Evolutionary conservation across 192 early-diverging fungal species (phyloP), one percentile per base, ranked within the genome.

Genomic region (Coemansia sp.): DNA sequence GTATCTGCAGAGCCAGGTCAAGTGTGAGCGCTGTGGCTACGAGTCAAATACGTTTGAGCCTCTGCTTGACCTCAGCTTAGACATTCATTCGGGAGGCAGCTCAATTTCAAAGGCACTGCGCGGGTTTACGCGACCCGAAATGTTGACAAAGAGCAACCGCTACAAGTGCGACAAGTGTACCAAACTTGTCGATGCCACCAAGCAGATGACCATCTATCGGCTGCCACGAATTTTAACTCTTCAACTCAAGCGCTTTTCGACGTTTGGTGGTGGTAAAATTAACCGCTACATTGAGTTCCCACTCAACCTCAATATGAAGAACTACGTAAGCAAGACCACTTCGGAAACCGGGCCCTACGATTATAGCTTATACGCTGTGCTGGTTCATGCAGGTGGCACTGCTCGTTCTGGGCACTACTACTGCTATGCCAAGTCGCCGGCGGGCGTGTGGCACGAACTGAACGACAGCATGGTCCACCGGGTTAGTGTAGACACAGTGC

Each of bases 361-460:
- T 24, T 94, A 96, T 51, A 57, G 67, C 23, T 73, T 96, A 11
- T 87, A 87, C 46, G 92, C 86, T 1, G 88, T 96, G 12, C 75
- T 93, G 37, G 89, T 94, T 4, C 94, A 96, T 57, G 47, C 83
- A 0, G 94, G 94, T 8, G 61, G 78, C 21, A 69, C 83, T 1
- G 85, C 83, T 53, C 80, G 87, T 51, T 91, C 89, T 7, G 94
- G 94, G 12, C 94, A 96, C 66, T 96, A 96, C 65, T 91, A 84
- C 55, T 85, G 86, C 37, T 96, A 81, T 71, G 86, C 93, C 42
- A 88, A 89, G 67, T 80, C 82, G n/a, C 74, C 90, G 0, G 80
- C 84, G 24, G 90, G 88, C 5, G 78, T 82, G 11, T 95, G 91
- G 91, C 90, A 86, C 52, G 77, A 83, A 37, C 89, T 91, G 84